Conservation (phyloP, 345 rosid species). For the Salix exigua region DNA sequence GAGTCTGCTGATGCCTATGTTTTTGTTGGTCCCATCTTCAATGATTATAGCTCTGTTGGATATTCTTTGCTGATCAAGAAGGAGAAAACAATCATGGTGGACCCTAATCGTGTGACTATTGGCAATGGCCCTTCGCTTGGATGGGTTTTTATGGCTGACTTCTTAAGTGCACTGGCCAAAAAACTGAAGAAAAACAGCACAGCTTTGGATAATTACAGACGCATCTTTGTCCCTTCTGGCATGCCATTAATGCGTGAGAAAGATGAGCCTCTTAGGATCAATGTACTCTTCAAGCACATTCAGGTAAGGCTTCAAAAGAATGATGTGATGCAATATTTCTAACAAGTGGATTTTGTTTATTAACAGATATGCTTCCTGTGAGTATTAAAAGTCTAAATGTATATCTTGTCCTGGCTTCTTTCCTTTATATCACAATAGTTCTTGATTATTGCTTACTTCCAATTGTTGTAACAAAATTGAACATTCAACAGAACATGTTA, state of each 20-base stretch:
- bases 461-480: not conserved
- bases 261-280: slow-evolving; percentile 60
- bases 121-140: slow-evolving; percentile 73
- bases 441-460: not conserved
- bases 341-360: not conserved
- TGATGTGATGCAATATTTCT: not conserved
- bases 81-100: slow-evolving; percentile 55
- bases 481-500: slow-evolving; percentile 43
- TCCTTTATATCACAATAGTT: not conserved
- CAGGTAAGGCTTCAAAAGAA: slow-evolving; percentile 40
- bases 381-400: not conserved
- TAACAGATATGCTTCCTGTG: not conserved
- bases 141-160: slow-evolving; percentile 74
- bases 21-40: slow-evolving; percentile 69
- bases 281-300: slow-evolving; percentile 65
- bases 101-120: slow-evolving; percentile 62
- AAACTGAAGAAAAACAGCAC: slow-evolving; percentile 56
- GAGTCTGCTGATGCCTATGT: slow-evolving; percentile 78
- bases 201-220: slow-evolving; percentile 55
- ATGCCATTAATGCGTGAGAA: slow-evolving; percentile 45
- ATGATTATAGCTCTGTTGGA: slow-evolving; percentile 74
- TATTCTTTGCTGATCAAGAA: slow-evolving; percentile 63
- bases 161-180: slow-evolving; percentile 55
- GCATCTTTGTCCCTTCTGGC: slow-evolving; percentile 60
- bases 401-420: not conserved